Evolutionary conservation across 352 stramenopile genomes (phyloP), one percentile per base, ranked within the genome.

Genomic region (Elongisporangium undulatum): DNA sequence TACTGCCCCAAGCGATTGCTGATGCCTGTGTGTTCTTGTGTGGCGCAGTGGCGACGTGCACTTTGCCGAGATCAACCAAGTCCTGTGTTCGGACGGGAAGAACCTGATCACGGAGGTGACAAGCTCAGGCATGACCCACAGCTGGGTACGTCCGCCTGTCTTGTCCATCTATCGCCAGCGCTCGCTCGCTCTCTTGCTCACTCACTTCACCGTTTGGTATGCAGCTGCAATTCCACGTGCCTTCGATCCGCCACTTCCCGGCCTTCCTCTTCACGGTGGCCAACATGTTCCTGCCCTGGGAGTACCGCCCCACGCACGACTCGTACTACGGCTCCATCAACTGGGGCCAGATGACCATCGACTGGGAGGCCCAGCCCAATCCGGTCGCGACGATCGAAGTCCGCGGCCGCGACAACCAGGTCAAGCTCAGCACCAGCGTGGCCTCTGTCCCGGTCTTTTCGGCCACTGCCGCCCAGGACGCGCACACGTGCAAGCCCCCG

Each of bases 121-220:
- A 3, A 98, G 90, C 50, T 97, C 85, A 15, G 94, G 94, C 22
- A 88, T 98, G 85, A 98, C 93, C 5, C 92, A 98, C 63, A 97
- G 90, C 34, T 98, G 94, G 90, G 79, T 89, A 74, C 20, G 71
- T 70, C 0, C 8, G 8, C n/a, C 38, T 51, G 21, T 29, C 13
- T 53, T 45, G 34, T 17, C 34, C 34, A 45, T 17, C 34, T 12
- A 45, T 45, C 10, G 34, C 6, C 13, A 4, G 10, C 13, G 7
- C 34, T 41, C 20, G 34, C 54, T 34, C 34, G 2, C 12, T 53
- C 38, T 6, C 34, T 45, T 3, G 48, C 19, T 63, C 17, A 38
- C 13, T 56, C 13, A n/a, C n/a, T n/a, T n/a, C n/a, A n/a, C n/a
- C n/a, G n/a, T n/a, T n/a, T 29, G 15, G 12, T 15, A 13, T 53